Conservation (phyloP, 371 early-diverging fungal genomes). For the Mucor piriformis region DNA sequence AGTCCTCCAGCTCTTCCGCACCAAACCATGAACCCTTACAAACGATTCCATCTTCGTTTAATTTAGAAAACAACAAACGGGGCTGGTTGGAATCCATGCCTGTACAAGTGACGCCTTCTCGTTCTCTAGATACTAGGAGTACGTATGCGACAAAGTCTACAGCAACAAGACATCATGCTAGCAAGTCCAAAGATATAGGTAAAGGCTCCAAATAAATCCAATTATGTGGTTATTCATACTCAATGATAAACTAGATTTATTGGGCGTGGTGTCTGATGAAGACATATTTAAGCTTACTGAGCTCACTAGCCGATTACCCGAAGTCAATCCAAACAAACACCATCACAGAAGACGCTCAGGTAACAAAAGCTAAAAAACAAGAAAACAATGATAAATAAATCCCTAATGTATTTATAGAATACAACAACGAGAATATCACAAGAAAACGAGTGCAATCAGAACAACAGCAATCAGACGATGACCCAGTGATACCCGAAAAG, state of each 20-base stretch:
- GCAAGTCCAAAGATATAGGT: no score
- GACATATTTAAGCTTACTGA: conserved; percentile 46
- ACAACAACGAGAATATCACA: background rate
- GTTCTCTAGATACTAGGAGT: conserved; percentile 18
- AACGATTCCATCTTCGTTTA: background rate
- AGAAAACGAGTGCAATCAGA: conserved; percentile 1
- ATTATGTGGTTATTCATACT: no score
- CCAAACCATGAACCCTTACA: background rate
- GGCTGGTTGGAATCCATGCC: conserved; percentile 25
- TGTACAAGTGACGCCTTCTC: conserved; percentile 20
- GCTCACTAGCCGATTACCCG: conserved; percentile 31
- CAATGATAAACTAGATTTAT: conserved; percentile 21
- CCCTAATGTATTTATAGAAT: background rate
- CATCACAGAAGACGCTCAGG: conserved; percentile 4
- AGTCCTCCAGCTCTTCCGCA: background rate
- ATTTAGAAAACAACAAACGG: conserved; percentile 8
- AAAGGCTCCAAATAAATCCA: no score
- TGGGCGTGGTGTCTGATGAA: conserved; percentile 45
- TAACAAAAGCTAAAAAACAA: background rate
- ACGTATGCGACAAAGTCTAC: background rate
- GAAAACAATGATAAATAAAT: background rate
- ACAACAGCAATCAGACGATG: background rate
- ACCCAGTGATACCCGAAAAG: conserved; percentile 1
- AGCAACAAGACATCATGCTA: background rate
- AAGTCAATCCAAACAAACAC: conserved; percentile 11